phyloP scores from a whole-genome alignment of 306 rosid species.

The Acmispon strigosus region DNA sequence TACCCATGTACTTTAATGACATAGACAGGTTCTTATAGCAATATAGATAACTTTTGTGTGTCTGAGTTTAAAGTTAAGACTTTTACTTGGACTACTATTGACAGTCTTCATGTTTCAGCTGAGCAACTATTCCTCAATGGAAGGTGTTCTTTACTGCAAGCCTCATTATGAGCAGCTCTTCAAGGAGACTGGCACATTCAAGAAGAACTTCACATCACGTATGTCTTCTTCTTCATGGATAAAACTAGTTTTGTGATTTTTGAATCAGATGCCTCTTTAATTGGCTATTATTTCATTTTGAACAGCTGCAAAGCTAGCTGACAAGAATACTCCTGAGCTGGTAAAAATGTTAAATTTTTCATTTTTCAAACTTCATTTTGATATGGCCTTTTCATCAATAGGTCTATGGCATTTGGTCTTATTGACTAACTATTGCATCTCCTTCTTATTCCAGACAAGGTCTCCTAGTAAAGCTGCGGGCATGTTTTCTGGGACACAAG shows the following conservation, averaged over 20 bases:
- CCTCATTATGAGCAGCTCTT: constrained; percentile 97
- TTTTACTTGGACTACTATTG: neutral
- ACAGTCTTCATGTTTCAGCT: constrained; percentile 47
- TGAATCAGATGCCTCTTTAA: constrained; percentile 24
- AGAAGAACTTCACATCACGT: constrained; percentile 84
- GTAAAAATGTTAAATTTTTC: constrained; percentile 34
- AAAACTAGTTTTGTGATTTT: constrained; percentile 9
- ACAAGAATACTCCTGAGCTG: constrained; percentile 72
- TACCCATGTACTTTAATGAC: neutral
- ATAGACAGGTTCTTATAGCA: neutral
- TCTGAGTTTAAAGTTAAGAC: neutral
- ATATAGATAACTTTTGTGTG: constrained; percentile 3
- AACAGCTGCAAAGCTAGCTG: constrained; percentile 85
- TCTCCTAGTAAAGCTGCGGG: constrained; percentile 91
- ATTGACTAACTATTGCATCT: constrained; percentile 19
- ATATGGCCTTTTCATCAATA: neutral
- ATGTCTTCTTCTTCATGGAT: constrained; percentile 30
- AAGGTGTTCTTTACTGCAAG: constrained; percentile 87
- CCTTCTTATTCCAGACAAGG: constrained; percentile 62
- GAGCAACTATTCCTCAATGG: constrained; percentile 94
- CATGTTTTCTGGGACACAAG: constrained; percentile 97
- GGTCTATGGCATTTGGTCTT: neutral
- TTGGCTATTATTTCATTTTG: constrained; percentile 33
- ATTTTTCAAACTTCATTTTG: constrained; percentile 13
- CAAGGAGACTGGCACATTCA: constrained; percentile 80